A percentile compares a stretch with the other conserved stretches of the same genome.
Evolutionary conservation across 805 yeast species (phyloP).

Genomic region (Candida chilensis): DNA sequence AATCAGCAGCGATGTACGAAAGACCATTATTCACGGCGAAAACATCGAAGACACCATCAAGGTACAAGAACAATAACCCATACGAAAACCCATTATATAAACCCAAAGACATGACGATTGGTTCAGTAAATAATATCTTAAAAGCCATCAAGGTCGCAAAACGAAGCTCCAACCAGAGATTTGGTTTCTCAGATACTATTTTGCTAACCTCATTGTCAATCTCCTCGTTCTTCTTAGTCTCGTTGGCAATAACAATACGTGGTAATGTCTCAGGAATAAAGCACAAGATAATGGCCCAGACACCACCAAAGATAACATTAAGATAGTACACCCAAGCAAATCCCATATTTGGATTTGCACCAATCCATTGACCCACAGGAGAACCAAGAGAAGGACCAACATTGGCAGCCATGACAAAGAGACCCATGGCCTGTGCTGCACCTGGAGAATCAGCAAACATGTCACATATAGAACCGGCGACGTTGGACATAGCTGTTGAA

Average conservation of each 20-base stretch:
- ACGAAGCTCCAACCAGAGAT: not conserved
- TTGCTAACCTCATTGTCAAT: not conserved
- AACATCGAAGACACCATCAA: slow-evolving; percentile 1
- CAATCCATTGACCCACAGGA: not conserved
- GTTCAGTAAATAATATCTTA: slow-evolving; percentile 1
- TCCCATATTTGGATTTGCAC: not conserved
- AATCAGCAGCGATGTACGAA: slow-evolving; percentile 1
- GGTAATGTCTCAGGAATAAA: slow-evolving; percentile 1
- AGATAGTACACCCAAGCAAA: slow-evolving; percentile 1
- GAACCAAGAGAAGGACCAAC: slow-evolving; percentile 1
- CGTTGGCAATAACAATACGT: slow-evolving; percentile 1
- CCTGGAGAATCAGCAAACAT: slow-evolving; percentile 1
- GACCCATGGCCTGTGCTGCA: not conserved
- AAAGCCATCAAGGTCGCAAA: not conserved
- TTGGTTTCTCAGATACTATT: too few relatives aligned
- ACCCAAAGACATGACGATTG: not conserved
- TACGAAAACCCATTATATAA: slow-evolving; percentile 1
- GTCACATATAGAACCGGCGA: not conserved
- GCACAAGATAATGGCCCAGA: not conserved
- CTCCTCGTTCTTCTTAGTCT: too few relatives aligned
- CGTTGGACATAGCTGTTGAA: not conserved
- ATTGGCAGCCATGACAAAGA: not conserved
- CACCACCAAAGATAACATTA: slow-evolving; percentile 1
- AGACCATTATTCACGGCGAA: not conserved
- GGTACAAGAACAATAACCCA: slow-evolving; percentile 1